These are phyloP conservation scores for Trypanosoma cruzi DNA, from an alignment of 208 protist genomes.

Conservation along the genomic window DNA sequence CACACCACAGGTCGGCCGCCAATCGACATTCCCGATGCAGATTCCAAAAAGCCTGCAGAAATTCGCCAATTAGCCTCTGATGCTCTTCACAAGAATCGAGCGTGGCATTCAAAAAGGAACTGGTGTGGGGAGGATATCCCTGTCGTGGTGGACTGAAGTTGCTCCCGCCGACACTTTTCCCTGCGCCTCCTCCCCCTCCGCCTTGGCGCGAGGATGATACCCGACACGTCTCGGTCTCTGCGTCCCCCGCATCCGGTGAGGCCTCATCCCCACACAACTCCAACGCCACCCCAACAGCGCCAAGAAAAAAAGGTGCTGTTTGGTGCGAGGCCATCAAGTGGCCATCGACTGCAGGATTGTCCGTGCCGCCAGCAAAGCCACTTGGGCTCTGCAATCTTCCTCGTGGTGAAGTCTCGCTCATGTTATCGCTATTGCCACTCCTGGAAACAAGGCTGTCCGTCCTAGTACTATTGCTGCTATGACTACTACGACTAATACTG, in stretches of 20 bases:
- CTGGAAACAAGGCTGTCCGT: neutral
- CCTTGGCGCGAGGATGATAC: neutral
- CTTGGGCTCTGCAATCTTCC: neutral
- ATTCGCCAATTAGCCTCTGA: conserved; percentile 11
- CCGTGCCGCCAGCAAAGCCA: neutral
- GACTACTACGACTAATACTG: neutral
- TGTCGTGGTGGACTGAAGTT: neutral
- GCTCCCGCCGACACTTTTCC: no score
- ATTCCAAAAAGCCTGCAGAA: conserved; percentile 48
- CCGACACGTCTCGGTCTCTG: neutral
- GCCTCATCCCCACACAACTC: conserved; percentile 15
- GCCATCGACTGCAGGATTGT: neutral
- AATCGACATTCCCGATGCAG: conserved; percentile 34
- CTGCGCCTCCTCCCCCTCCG: no score
- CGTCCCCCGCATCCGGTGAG: neutral
- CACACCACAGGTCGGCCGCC: conserved; percentile 36
- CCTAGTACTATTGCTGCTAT: conserved; percentile 8
- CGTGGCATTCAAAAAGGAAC: neutral
- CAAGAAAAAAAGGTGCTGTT: conserved; percentile 25
- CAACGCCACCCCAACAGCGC: conserved; percentile 24
- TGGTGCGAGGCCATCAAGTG: neutral
- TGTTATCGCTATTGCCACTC: neutral
- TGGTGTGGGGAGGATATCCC: neutral
- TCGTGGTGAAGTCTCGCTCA: neutral
- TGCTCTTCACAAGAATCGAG: neutral